Evolutionary conservation across 495 filamentous ascomycete species (phyloP), one percentile per base, ranked within the genome.

Genomic region (Neurospora discreta): DNA sequence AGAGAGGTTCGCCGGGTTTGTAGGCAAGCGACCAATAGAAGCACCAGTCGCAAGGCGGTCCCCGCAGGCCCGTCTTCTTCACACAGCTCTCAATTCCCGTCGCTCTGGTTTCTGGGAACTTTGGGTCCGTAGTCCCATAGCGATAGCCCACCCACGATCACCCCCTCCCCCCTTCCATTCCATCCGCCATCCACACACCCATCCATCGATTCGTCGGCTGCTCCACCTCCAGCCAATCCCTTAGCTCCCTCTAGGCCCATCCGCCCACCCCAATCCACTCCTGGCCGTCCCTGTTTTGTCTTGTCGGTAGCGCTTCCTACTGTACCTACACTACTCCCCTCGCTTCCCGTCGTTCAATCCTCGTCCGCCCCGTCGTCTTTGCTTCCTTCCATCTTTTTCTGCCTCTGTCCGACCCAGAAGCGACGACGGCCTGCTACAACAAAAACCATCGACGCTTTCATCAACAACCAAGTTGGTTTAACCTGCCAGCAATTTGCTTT

Each of bases 81-180:
- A 73, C 46, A 60, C 46, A 60, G 52, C 52, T 60, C 71, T n/a
- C n/a, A n/a, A 41, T 71, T 73, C 77, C 77, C 78, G 74, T 77
- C 77, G 70, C 73, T 78, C 72, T 77, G 78, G 78, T 79, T 78
- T 78, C 77, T 78, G 77, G 78, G 74, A 79, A 70, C 74, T 40
- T 73, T 75, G 71, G 75, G 73, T 73, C 69, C 20, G 46, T 71
- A 69, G 68, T 74, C 43, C 70, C 67, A 2, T 71, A 11, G 72
- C 23, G 44, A 26, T 58, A 58, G 46, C 46, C 46, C 46, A 58
- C 44, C 43, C 44, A 52, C 44, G 20, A 20, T 52, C 71, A 68
- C 40, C 69, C 33, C 33, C 33, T 5, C 33, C 15, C 46, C 58
- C 70, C 68, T n/a, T n/a, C 70, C 70, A 72, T n/a, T 69, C 42